phyloP scores from a whole-genome alignment of 345 rosid genomes.

The Moricandia arvensis region DNA sequence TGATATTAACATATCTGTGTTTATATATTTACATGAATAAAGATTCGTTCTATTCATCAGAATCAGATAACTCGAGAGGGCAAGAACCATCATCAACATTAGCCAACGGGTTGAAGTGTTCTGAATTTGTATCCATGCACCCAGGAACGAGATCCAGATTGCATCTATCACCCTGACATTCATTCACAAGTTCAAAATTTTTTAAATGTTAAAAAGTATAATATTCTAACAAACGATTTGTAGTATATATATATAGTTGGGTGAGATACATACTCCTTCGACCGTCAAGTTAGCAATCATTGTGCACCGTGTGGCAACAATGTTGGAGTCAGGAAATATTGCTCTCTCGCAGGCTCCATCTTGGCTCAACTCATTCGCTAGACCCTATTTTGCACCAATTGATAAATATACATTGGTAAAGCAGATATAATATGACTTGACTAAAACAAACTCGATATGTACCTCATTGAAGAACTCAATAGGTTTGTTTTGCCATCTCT shows the following conservation, averaged over 20 bases:
- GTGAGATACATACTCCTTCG: conserved; percentile 68
- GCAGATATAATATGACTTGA: background rate
- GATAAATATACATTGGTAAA: background rate
- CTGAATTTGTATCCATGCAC: conserved; percentile 76
- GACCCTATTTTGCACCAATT: conserved; percentile 56
- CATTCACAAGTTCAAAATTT: background rate
- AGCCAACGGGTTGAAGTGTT: conserved; percentile 63
- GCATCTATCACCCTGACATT: conserved; percentile 79
- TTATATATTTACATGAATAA: conserved; percentile 4
- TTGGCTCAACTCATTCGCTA: conserved; percentile 64
- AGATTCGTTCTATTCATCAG: conserved; percentile 31
- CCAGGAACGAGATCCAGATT: conserved; percentile 66
- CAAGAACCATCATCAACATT: conserved; percentile 90
- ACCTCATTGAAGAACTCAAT: background rate
- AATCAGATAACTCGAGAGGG: conserved; percentile 49
- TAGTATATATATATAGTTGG: background rate
- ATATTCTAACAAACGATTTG: background rate
- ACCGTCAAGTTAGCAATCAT: conserved; percentile 67
- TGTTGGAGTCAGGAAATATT: conserved; percentile 76
- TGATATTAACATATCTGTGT: conserved; percentile 7
- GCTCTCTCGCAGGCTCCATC: conserved; percentile 92
- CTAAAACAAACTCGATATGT: background rate
- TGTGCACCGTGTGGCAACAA: conserved; percentile 60
- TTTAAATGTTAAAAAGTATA: background rate
- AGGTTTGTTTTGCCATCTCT: conserved; percentile 35